Base-by-base conservation (phyloP, 164 flowering plant genomes). In the Chimonanthus salicifolius region DNA sequence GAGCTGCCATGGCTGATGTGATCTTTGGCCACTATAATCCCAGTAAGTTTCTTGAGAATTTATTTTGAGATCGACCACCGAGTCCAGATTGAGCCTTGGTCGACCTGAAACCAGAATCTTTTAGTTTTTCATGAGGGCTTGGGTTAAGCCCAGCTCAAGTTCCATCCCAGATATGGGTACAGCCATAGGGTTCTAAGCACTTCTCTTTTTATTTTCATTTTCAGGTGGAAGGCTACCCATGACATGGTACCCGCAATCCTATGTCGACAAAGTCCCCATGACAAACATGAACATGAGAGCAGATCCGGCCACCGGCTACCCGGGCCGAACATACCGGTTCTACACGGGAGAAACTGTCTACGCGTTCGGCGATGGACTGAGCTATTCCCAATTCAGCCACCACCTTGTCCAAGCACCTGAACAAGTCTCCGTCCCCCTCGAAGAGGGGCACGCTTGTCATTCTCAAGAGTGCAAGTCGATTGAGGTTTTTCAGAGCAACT, bases 251-350 rank as follows among this genome's bases (percentile, higher is more conserved):
- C 98, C 98, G 1, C 92, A 96, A 73, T 80, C 87, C 8, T 96
- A 85, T 51, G 95, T 71, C 18, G 94, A 92, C 44, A 94, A 87
- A 68, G 90, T 96, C 13, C 87, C 91, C 6, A 96, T 96, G 98
- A 92, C 97, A 44, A 87, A 88, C 84, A 96, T 96, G 99, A 88
- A 88, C 84, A 96, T 96, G 99, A 90, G 99, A 74, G 86, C 97
- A 1, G 88, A 93, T 73, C 86, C 92, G 1, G 70, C 87, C 3
- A 93, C 80, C 0, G 98, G 98, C 7, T 93, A 92, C 80, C 98
- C 99, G 0, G 99, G 99, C 4, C 73, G 99, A 64, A 87, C 88
- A 2, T 95, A 95, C 78, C 79, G 99, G 60, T 95, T 95, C 83
- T 95, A 95, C 85, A 90, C 84, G 0, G 99, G 99, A 0, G 83